Conservation (phyloP, 352 stramenopile genomes). For the Phytophthora macrochlamydospora region DNA sequence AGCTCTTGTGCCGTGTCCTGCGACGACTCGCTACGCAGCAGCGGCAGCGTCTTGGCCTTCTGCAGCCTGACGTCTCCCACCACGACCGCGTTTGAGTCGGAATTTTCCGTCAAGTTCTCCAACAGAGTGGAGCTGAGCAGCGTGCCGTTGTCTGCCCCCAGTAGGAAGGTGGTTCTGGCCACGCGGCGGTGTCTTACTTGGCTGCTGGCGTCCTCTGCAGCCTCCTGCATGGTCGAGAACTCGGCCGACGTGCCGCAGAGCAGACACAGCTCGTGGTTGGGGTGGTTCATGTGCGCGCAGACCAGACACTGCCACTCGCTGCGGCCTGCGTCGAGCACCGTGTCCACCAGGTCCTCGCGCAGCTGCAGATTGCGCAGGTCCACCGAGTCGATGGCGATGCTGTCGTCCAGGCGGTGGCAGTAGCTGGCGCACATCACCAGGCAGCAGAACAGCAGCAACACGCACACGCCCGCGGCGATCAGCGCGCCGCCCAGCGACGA, state of each 20-base stretch:
- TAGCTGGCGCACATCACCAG: conserved; percentile 48
- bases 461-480: conserved; percentile 32
- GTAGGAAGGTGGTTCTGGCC: conserved; percentile 32
- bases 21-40: conserved; percentile 28
- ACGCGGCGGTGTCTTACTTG: conserved; percentile 17
- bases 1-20: conserved; percentile 26
- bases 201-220: conserved; percentile 29
- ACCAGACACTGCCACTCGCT: conserved; percentile 81
- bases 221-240: conserved; percentile 50
- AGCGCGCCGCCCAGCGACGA: conserved; percentile 36
- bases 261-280: conserved; percentile 59
- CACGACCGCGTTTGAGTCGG: conserved; percentile 8
- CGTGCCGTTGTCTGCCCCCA: conserved; percentile 29
- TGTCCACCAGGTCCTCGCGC: conserved; percentile 73
- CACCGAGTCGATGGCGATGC: conserved; percentile 59
- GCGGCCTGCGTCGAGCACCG: conserved; percentile 57
- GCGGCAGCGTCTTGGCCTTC: conserved; percentile 37
- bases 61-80: conserved; percentile 24
- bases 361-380: conserved; percentile 55
- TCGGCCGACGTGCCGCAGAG: conserved; percentile 71
- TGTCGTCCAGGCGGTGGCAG: conserved; percentile 39
- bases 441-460: conserved; percentile 57
- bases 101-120: conserved; percentile 21
- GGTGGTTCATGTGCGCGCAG: conserved; percentile 78
- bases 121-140: conserved; percentile 39